A percentile compares a stretch with the other conserved stretches of the same genome.
Conservation (phyloP, 768 basidiomycete genomes). For the Phlegmacium glaucopus region DNA sequence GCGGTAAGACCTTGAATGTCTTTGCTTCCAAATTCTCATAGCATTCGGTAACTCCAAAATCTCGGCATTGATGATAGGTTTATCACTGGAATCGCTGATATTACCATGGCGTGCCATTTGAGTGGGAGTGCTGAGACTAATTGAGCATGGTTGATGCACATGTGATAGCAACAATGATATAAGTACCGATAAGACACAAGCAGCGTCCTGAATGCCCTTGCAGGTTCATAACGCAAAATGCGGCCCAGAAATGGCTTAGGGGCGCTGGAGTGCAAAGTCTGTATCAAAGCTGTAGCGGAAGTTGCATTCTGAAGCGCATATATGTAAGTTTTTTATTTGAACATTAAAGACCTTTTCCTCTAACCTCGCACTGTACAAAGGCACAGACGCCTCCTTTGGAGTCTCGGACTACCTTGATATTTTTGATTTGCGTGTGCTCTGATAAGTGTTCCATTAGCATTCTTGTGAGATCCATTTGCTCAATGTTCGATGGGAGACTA, state of each 20-base stretch:
- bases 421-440: conserved; percentile 59
- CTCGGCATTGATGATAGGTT: conserved; percentile 21
- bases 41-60: conserved; percentile 50
- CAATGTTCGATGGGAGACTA: conserved; percentile 70
- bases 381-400: conserved; percentile 78
- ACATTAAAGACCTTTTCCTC: conserved; percentile 8
- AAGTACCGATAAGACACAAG: conserved; percentile 63
- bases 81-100: conserved; percentile 7
- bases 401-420: conserved; percentile 71
- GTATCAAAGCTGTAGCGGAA: conserved; percentile 56
- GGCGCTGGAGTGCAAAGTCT: conserved; percentile 50
- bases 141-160: conserved; percentile 1
- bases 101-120: conserved; percentile 27
- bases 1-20: conserved; percentile 40
- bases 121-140: conserved; percentile 33
- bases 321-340: conserved; percentile 9
- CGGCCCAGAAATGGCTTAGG: conserved; percentile 71
- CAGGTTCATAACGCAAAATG: conserved; percentile 71
- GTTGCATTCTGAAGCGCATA: conserved; percentile 45
- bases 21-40: conserved; percentile 58
- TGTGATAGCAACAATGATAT: neutral
- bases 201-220: conserved; percentile 71
- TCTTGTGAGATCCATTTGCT: conserved; percentile 56
- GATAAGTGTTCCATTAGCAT: conserved; percentile 67
- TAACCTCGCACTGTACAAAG: conserved; percentile 82